Evolutionary conservation across 768 basidiomycete species (phyloP).

Genomic region (Auricularia sp.): DNA sequence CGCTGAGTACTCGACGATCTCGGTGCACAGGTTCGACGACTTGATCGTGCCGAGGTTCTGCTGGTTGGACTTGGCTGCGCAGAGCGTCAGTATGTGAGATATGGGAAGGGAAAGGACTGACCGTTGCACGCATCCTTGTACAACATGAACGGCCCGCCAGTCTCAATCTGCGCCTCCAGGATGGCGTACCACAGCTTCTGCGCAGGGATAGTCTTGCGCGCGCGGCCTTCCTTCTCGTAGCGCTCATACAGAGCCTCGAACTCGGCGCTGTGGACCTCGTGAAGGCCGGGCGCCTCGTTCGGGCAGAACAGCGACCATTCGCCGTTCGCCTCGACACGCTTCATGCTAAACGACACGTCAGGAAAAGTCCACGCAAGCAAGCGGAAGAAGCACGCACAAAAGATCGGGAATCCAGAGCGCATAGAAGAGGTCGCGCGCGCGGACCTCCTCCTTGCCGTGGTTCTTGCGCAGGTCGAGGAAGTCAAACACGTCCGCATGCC

Average conservation of each 20-base stretch:
- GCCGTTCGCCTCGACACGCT: constrained; percentile 79
- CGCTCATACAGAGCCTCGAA: constrained; percentile 78
- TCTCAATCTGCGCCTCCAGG: constrained; percentile 94
- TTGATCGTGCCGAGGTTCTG: constrained; percentile 98
- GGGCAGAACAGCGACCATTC: constrained; percentile 98
- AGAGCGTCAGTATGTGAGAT: constrained; percentile 1
- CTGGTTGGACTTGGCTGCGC: constrained; percentile 89
- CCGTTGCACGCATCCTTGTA: constrained; percentile 96
- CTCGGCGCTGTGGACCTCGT: constrained; percentile 81
- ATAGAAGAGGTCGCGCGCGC: constrained; percentile 94
- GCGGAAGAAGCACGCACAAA: constrained; percentile 47
- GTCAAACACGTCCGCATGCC: constrained; percentile 96
- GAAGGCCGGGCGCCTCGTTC: constrained; percentile 83
- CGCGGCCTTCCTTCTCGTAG: constrained; percentile 86
- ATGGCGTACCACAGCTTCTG: constrained; percentile 99
- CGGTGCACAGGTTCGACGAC: constrained; percentile 97
- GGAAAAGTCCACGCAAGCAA: not conserved
- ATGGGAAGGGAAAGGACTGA: constrained; percentile 24
- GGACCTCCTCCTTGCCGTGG: constrained; percentile 95
- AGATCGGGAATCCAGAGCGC: constrained; percentile 97
- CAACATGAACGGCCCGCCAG: constrained; percentile 97
- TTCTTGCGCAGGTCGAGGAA: constrained; percentile 98
- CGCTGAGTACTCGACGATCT: constrained; percentile 96
- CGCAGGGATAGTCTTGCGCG: constrained; percentile 74
- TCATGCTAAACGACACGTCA: constrained; percentile 55